phyloP scores from a whole-genome alignment of 768 basidiomycete species.

The Dacryopinax primogenitus region DNA sequence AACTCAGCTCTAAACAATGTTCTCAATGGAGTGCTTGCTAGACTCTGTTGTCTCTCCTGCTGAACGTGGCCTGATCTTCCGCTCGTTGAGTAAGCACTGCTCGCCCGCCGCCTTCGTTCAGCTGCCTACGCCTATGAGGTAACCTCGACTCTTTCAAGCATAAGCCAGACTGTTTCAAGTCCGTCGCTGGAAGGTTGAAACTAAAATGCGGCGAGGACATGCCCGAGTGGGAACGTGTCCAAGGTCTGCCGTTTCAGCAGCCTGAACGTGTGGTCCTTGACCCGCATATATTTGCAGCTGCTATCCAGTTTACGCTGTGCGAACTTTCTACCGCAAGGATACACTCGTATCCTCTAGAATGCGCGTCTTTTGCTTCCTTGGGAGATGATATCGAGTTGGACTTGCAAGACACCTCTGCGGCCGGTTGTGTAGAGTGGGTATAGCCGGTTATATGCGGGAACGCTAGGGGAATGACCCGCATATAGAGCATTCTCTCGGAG shows the following conservation, averaged over 20 bases:
- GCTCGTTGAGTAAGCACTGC: background rate
- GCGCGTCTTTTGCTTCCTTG: background rate
- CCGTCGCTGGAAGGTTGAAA: background rate
- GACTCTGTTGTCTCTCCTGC: background rate
- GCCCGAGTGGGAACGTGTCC: background rate
- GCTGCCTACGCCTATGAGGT: background rate
- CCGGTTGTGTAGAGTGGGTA: background rate
- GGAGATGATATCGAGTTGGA: background rate
- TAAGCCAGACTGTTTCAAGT: background rate
- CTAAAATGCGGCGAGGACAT: background rate
- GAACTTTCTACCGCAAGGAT: background rate
- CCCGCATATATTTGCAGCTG: background rate
- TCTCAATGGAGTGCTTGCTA: background rate
- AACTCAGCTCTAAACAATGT: background rate
- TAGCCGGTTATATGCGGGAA: background rate
- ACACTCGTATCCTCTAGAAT: background rate
- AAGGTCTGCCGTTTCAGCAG: background rate
- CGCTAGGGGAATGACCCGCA: background rate
- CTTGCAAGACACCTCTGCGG: background rate
- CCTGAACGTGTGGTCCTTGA: background rate
- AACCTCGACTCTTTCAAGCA: background rate
- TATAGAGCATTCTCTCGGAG: conserved; percentile 12
- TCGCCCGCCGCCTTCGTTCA: background rate
- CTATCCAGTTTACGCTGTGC: background rate
- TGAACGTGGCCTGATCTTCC: background rate